phyloP scores from a whole-genome alignment of 352 stramenopile genomes.

The Phytophthora nicotianae region DNA sequence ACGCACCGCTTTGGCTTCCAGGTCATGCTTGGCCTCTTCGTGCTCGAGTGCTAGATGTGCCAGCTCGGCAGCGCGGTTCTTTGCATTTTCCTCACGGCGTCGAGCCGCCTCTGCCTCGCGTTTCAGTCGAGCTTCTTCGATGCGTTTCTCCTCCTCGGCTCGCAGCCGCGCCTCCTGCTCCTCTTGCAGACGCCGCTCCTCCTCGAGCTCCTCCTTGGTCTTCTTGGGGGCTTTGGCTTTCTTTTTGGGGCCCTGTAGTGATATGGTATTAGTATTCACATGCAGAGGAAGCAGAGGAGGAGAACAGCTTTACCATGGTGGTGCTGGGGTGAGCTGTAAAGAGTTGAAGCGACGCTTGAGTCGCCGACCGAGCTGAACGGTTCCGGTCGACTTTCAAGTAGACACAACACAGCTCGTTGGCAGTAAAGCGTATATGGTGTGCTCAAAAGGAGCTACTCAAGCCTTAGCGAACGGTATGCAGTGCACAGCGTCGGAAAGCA shows the following conservation, averaged over 20 bases:
- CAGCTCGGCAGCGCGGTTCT: constrained; percentile 68
- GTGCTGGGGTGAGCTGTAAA: background rate
- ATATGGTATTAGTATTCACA: constrained; percentile 1
- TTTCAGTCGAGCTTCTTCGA: constrained; percentile 70
- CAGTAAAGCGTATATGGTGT: constrained; percentile 52
- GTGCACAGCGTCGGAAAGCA: constrained; percentile 58
- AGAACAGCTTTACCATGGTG: constrained; percentile 17
- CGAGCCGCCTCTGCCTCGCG: constrained; percentile 61
- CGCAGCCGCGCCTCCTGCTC: constrained; percentile 67
- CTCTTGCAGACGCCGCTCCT: constrained; percentile 74
- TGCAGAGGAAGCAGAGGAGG: background rate
- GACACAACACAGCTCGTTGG: constrained; percentile 42
- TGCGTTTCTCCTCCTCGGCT: constrained; percentile 70
- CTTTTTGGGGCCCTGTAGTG: constrained; percentile 71
- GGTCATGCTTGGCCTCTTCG: constrained; percentile 51
- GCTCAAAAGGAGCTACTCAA: constrained; percentile 40
- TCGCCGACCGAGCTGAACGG: no score
- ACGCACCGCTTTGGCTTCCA: constrained; percentile 64
- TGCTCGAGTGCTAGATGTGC: constrained; percentile 60
- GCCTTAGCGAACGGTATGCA: constrained; percentile 40
- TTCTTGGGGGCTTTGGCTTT: constrained; percentile 81
- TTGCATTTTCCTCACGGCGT: constrained; percentile 67
- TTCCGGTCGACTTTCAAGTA: no score
- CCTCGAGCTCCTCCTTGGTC: constrained; percentile 81
- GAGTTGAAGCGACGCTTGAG: constrained; percentile 26